Evolutionary conservation across 805 yeast genomes (phyloP).

Genomic region (Jamesozyma jinghongensis): DNA sequence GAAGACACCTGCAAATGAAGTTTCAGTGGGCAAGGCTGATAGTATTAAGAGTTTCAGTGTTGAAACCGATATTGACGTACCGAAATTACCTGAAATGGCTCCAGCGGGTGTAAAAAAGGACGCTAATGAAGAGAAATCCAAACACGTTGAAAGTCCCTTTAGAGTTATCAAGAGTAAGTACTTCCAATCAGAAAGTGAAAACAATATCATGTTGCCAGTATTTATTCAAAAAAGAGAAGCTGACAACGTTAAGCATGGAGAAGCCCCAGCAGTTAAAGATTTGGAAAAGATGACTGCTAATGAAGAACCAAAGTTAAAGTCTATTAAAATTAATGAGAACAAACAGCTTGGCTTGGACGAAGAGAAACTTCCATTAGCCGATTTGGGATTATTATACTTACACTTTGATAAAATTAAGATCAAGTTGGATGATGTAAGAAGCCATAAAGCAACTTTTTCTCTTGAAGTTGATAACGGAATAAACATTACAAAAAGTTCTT

Average conservation of each 20-base stretch:
- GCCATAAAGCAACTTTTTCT: conserved; percentile 41
- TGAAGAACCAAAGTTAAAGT: background rate
- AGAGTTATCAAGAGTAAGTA: conserved; percentile 14
- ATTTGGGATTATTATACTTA: conserved; percentile 45
- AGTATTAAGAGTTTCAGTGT: conserved; percentile 18
- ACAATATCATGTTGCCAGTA: background rate
- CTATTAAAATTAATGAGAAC: no score
- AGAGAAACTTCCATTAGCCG: no score
- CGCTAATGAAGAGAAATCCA: background rate
- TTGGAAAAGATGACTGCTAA: background rate
- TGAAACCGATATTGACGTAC: conserved; percentile 5
- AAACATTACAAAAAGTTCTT: conserved; percentile 63
- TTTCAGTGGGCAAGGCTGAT: conserved; percentile 15
- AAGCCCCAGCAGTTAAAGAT: no score
- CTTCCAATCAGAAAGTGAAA: background rate
- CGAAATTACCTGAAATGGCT: background rate
- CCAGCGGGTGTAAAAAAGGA: conserved; percentile 3
- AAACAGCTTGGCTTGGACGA: no score
- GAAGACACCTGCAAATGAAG: conserved; percentile 18
- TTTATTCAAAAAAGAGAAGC: background rate
- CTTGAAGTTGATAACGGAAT: conserved; percentile 67
- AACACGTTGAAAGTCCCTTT: conserved; percentile 25
- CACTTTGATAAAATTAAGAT: conserved; percentile 40
- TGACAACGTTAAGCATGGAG: no score
- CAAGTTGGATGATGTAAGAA: conserved; percentile 38